A percentile compares a stretch with the other conserved stretches of the same genome.
phyloP scores from a whole-genome alignment of 768 basidiomycete species.

The Inosperma sp. region DNA sequence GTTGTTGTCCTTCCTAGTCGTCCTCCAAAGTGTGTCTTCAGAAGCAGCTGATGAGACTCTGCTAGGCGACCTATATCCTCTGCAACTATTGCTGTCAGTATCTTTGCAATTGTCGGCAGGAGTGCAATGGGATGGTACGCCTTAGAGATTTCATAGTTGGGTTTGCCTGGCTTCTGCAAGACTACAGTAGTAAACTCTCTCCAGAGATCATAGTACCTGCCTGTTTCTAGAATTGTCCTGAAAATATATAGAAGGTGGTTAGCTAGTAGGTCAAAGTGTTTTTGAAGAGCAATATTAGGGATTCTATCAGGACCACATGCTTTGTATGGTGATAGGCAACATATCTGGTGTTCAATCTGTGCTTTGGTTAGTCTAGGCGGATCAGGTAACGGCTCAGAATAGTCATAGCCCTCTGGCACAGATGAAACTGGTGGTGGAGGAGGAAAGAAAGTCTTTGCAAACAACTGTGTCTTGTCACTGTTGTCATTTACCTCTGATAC shows the following conservation, averaged over 20 bases:
- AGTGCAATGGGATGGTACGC: constrained; percentile 38
- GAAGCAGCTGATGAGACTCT: constrained; percentile 31
- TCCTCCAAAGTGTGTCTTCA: constrained; percentile 35
- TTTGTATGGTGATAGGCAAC: constrained; percentile 31
- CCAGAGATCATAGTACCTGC: constrained; percentile 20
- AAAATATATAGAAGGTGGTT: constrained; percentile 25
- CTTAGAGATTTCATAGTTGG: constrained; percentile 30
- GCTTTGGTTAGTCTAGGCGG: constrained; percentile 19
- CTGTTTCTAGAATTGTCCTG: constrained; percentile 22
- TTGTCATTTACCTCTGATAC: constrained; percentile 16
- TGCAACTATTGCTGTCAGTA: constrained; percentile 21
- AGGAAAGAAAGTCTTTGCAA: constrained; percentile 30
- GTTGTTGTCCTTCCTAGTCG: constrained; percentile 34
- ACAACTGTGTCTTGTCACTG: constrained; percentile 19
- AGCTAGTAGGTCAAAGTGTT: constrained; percentile 18
- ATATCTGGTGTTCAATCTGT: constrained; percentile 25
- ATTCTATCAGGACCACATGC: constrained; percentile 24
- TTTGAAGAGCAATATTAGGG: constrained; percentile 30
- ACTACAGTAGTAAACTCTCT: constrained; percentile 26
- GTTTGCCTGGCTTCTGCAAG: constrained; percentile 34
- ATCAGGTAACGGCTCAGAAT: constrained; percentile 22
- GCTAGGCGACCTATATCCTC: constrained; percentile 20
- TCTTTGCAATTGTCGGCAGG: constrained; percentile 29
- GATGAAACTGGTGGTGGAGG: background rate
- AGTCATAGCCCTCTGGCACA: constrained; percentile 16